Percentiles rank a stretch among this genome's conserved stretches.
phyloP scores from a whole-genome alignment of 257 asterid genomes.

The Primulina tabacum region DNA sequence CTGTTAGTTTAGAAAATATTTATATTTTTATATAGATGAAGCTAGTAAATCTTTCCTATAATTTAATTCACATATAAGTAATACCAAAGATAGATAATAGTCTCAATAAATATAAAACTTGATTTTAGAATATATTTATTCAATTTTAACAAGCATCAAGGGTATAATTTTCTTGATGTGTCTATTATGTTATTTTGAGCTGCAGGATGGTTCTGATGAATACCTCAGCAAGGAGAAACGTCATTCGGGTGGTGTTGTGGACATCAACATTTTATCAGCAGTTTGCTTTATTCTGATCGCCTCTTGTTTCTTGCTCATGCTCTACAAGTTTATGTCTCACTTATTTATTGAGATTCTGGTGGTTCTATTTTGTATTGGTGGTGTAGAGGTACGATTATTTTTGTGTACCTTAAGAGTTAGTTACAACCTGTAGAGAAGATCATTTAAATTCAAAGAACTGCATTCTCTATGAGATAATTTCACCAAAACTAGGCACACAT shows the following conservation, averaged over 20 bases:
- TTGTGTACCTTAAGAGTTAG: background rate
- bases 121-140: background rate
- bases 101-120: no score
- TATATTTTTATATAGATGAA: background rate
- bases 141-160: background rate
- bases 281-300: slow-evolving; percentile 80
- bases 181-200: slow-evolving; percentile 15
- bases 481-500: background rate
- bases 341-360: slow-evolving; percentile 88
- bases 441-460: no score
- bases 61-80: background rate
- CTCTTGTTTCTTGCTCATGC: slow-evolving; percentile 87
- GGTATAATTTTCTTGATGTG: slow-evolving; percentile 4
- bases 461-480: background rate
- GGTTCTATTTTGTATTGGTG: slow-evolving; percentile 92
- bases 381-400: slow-evolving; percentile 64
- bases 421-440: background rate
- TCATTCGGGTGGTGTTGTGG: slow-evolving; percentile 59
- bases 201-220: slow-evolving; percentile 85
- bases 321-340: slow-evolving; percentile 85
- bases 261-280: slow-evolving; percentile 75
- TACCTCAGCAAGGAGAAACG: slow-evolving; percentile 34
- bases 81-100: no score
- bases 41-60: background rate
- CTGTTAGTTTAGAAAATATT: background rate